Conservation (phyloP, 129 eudicot species). For the Tagetes patula region DNA sequence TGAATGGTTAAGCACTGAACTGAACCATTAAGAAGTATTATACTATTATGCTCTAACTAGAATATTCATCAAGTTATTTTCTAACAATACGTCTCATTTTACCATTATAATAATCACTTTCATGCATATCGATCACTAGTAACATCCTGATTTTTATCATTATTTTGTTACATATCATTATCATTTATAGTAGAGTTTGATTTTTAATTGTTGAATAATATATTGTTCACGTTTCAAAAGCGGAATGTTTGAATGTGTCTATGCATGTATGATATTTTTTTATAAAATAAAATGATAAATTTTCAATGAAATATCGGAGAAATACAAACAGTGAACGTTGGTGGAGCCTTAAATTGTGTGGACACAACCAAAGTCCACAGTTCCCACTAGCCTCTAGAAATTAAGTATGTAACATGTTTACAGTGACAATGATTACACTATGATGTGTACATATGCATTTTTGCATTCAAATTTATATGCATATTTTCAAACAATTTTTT, state of each 20-base stretch:
- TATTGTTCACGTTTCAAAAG: background rate
- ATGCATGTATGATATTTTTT: background rate
- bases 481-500: background rate
- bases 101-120: no score
- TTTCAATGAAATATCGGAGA: background rate
- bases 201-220: background rate
- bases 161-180: no score
- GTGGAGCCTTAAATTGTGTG: conserved; percentile 15
- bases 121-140: no score
- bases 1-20: no score
- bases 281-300: background rate
- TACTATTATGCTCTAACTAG: no score
- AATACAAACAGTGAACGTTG: background rate
- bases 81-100: no score
- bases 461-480: background rate
- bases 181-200: no score
- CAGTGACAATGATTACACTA: background rate
- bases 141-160: no score
- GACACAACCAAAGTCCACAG: background rate
- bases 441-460: background rate
- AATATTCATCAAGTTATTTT: no score
- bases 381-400: background rate
- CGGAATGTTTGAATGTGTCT: background rate
- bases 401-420: background rate
- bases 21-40: no score